Evolutionary conservation across 192 early-diverging fungal species (phyloP), one percentile per base, ranked within the genome.

Genomic region (Dimargaris xerosporica): DNA sequence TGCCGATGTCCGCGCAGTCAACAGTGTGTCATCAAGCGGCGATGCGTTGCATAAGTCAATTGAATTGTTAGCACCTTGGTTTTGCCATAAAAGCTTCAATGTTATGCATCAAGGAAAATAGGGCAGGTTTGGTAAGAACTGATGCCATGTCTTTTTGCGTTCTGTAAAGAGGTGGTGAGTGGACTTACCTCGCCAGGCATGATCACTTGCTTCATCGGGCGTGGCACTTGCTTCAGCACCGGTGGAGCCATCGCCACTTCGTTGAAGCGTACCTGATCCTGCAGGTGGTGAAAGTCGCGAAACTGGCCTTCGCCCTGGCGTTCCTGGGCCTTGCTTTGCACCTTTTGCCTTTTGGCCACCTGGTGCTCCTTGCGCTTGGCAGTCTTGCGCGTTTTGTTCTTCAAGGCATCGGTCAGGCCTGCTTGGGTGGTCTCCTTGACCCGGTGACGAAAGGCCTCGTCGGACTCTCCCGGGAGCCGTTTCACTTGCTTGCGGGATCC

Each of bases 181-280:
- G 11, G 31, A 69, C 59, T 71, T 65, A 64, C 65, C 68, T 64
- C 73, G 65, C 66, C 73, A 65, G 64, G 74, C 75, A 29, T 69
- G 67, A n/a, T 67, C 67, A 25, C 69, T 71, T 62, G 75, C 69
- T 45, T 69, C 75, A 43, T 80, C 76, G 44, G 74, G 73, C 11
- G 78, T 21, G 11, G 72, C 64, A 31, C 67, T 78, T 42, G 29
- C 11, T 41, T 19, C 21, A 82, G 44, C 0, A 54, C 65, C 1
- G 80, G 80, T 26, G 80, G 80, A 47, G 80, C 80, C 39, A 78
- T 67, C 0, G 68, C 80, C 15, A 80, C 71, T 41, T 82, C 80
- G 58, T 77, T 77, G 30, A 82, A 75, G 42, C 71, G 68, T 15
- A 82, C 68, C 25, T 73, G 68, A 53, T 82, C 80, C 46, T 74